These are phyloP conservation scores for Phytopythium litorale DNA, from an alignment of 352 stramenopile genomes.

Conservation along the genomic window DNA sequence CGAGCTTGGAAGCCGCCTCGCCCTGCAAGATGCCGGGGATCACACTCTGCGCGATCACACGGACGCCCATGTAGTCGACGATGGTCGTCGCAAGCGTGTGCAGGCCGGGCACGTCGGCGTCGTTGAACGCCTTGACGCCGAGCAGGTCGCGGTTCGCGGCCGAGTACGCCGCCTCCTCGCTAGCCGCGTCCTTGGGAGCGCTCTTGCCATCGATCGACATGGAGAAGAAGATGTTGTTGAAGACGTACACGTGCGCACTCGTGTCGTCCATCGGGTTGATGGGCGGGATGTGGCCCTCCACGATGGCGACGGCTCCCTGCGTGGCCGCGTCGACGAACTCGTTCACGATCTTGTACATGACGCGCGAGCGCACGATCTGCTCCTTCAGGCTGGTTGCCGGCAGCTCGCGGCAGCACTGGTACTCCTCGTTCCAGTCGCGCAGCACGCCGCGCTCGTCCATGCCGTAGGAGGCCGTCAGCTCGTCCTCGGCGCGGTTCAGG, in stretches of 20 bases:
- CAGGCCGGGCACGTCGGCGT: conserved; percentile 86
- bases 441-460: conserved; percentile 91
- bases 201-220: conserved; percentile 83
- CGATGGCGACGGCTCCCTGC: conserved; percentile 89
- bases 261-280: conserved; percentile 96
- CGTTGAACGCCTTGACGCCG: conserved; percentile 90
- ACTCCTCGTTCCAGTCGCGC: conserved; percentile 97
- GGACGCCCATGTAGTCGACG: conserved; percentile 93
- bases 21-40: conserved; percentile 95
- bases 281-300: conserved; percentile 91
- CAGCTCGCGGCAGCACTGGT: conserved; percentile 90
- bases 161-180: conserved; percentile 82
- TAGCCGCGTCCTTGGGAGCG: conserved; percentile 54
- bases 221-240: conserved; percentile 98
- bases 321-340: conserved; percentile 95
- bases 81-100: conserved; percentile 94
- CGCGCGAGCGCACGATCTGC: conserved; percentile 89
- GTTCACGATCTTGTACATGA: conserved; percentile 94
- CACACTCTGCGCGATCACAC: conserved; percentile 95
- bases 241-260: conserved; percentile 94
- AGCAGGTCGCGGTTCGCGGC: conserved; percentile 88
- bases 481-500: conserved; percentile 86
- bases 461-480: conserved; percentile 86
- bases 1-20: conserved; percentile 92
- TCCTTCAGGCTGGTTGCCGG: conserved; percentile 78